Evolutionary conservation across 1,139 yeast genomes (phyloP), one percentile per base, ranked within the genome.

Genomic region (Yamadazyma dendronema): DNA sequence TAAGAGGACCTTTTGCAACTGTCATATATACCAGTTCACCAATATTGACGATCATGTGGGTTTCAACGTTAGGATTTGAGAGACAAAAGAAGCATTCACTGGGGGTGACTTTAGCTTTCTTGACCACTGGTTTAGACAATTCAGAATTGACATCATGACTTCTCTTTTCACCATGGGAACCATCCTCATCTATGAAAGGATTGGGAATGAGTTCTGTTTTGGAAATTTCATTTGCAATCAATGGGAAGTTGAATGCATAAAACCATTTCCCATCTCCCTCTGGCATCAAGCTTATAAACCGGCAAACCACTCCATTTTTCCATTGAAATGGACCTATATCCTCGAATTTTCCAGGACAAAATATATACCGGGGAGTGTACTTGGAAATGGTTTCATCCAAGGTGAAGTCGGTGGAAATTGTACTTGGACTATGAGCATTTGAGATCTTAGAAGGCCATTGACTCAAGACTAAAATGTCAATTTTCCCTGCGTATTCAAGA

Each of bases 1-100:
- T 75, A 21, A 90, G 60, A 0, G 97, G 97, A 0, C 97, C 97
- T 52, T 86, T 88, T 0, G 96, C 95, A 12, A 83, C 70, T 0
- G 97, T 84, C 42, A 89, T 40, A 53, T 88, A 90, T 1, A 80
- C 62, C 29, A 69, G 65, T 8, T 73, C 72, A 0, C 87, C 92
- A 39, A 90, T 82, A 0, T 94, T 77, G 1, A 87, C 74, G 22
- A 90, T 77, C 83, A 90, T 79, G 56, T 88, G 95, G 3, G 85
- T 72, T 48, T 84, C 94, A 4, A 86, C 74, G 14, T 79, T 74
- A 0, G 95, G 87, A 50, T 87, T 87, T 1, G 94, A 79, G 17
- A 89, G 70, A 55, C 97, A 90, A 53, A 90, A 85, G 61, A 85
- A 89, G 54, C 97, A 90, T 28, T 68, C 61, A 12, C 65, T 68